Evolutionary conservation across 768 basidiomycete species (phyloP).

Genomic region (Mycena rosella): DNA sequence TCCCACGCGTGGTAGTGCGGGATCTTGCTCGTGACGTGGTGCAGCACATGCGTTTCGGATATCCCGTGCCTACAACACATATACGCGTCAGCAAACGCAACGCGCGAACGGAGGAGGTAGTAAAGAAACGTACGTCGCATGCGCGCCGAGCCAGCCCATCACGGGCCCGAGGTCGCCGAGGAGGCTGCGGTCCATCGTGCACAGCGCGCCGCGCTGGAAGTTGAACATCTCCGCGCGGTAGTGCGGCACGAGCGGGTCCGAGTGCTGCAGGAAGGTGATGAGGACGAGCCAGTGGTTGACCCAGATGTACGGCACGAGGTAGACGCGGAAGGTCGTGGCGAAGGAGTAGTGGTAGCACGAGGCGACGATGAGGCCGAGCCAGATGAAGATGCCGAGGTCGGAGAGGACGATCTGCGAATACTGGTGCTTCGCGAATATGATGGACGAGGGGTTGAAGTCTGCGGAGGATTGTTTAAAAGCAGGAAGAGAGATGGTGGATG

Average conservation of each 20-base stretch:
- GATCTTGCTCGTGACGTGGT: constrained; percentile 75
- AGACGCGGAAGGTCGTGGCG: constrained; percentile 79
- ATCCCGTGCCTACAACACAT: constrained; percentile 59
- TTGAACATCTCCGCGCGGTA: constrained; percentile 65
- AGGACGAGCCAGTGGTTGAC: constrained; percentile 51
- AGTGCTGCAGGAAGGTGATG: constrained; percentile 74
- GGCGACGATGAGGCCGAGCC: constrained; percentile 68
- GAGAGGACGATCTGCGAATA: constrained; percentile 82
- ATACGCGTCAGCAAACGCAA: not conserved
- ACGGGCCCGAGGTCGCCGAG: constrained; percentile 64
- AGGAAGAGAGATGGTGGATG: not conserved
- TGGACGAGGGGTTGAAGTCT: constrained; percentile 86
- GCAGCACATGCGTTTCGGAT: constrained; percentile 71
- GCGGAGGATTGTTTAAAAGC: constrained; percentile 6
- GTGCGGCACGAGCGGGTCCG: constrained; percentile 70
- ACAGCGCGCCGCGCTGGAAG: constrained; percentile 69
- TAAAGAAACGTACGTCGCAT: constrained; percentile 54
- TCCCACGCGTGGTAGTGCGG: constrained; percentile 78
- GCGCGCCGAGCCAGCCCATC: constrained; percentile 67
- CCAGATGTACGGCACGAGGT: constrained; percentile 72
- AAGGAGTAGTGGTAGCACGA: constrained; percentile 76
- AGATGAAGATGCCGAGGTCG: constrained; percentile 83
- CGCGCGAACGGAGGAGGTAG: not conserved
- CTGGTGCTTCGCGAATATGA: constrained; percentile 89
- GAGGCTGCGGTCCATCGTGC: constrained; percentile 66